A percentile compares a stretch with the other conserved stretches of the same genome.
Evolutionary conservation across 2,329 filamentous ascomycete genomes (phyloP).

Genomic region (Talaromyces sp.): DNA sequence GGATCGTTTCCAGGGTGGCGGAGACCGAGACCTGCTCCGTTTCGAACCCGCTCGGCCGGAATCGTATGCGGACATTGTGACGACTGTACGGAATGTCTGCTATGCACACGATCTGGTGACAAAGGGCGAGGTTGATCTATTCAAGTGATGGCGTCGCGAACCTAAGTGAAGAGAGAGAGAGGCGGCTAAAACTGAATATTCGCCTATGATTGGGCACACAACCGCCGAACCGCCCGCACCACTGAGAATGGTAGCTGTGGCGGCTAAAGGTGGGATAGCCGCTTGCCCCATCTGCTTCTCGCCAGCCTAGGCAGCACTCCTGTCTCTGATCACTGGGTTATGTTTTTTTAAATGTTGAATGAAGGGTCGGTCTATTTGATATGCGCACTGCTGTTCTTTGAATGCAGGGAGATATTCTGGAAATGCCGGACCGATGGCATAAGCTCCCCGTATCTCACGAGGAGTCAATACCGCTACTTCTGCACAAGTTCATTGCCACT

Average conservation of each 20-base stretch:
- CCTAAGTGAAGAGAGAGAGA: background rate
- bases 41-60: constrained; percentile 31
- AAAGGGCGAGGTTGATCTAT: background rate
- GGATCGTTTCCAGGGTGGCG: constrained; percentile 33
- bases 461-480: constrained; percentile 28
- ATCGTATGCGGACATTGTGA: constrained; percentile 27
- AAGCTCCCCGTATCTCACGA: constrained; percentile 23
- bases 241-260: background rate
- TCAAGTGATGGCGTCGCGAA: background rate
- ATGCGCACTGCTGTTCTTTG: background rate
- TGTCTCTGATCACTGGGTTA: background rate
- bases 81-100: background rate
- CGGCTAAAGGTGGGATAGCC: background rate
- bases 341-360: background rate
- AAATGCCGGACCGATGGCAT: constrained; percentile 33
- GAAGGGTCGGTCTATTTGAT: background rate
- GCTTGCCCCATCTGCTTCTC: background rate
- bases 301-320: background rate
- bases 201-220: background rate
- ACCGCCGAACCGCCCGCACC: background rate
- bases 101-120: background rate
- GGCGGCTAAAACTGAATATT: background rate
- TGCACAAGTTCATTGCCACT: constrained; percentile 31
- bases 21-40: constrained; percentile 37
- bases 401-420: background rate